phyloP scores from a whole-genome alignment of 495 filamentous ascomycete genomes.

The Lasiosphaeriaceae sp. region DNA sequence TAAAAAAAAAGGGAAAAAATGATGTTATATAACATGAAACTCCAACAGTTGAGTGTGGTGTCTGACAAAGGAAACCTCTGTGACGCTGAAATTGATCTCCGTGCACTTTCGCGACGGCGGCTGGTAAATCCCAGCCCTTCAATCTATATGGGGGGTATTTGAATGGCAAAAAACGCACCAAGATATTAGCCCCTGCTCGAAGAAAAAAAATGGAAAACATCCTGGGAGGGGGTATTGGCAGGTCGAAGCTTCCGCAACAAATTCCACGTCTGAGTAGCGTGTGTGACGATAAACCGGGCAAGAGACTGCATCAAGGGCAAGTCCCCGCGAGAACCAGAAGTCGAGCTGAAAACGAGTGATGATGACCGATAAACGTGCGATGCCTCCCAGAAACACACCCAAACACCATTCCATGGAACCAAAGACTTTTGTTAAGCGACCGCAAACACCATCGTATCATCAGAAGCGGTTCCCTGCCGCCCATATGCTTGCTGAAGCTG shows the following conservation, averaged over 20 bases:
- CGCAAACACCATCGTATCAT: neutral
- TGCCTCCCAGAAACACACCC: conserved; percentile 9
- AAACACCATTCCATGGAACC: conserved; percentile 19
- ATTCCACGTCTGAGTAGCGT: conserved; percentile 2
- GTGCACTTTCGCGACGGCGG: neutral
- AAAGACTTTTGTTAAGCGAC: conserved; percentile 16
- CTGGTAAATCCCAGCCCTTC: conserved; percentile 4
- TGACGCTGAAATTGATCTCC: neutral
- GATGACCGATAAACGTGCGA: conserved; percentile 19
- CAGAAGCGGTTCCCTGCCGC: conserved; percentile 58
- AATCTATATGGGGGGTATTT: conserved; percentile 23
- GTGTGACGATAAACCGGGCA: neutral
- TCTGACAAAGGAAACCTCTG: neutral
- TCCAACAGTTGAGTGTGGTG: neutral
- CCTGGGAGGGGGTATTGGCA: conserved; percentile 14
- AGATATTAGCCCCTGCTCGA: conserved; percentile 8
- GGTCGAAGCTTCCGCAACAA: conserved; percentile 3
- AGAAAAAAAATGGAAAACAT: neutral
- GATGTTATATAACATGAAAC: neutral
- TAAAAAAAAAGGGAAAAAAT: too few relatives aligned
- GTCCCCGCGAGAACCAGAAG: neutral
- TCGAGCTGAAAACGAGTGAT: conserved; percentile 5
- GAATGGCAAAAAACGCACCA: conserved; percentile 9
- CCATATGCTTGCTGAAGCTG: conserved; percentile 72
- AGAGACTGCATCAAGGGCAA: neutral